A percentile compares a stretch with the other conserved stretches of the same genome.
These are phyloP conservation scores for Hevea brasiliensis DNA, from an alignment of 345 rosid species.

Conservation along the genomic window DNA sequence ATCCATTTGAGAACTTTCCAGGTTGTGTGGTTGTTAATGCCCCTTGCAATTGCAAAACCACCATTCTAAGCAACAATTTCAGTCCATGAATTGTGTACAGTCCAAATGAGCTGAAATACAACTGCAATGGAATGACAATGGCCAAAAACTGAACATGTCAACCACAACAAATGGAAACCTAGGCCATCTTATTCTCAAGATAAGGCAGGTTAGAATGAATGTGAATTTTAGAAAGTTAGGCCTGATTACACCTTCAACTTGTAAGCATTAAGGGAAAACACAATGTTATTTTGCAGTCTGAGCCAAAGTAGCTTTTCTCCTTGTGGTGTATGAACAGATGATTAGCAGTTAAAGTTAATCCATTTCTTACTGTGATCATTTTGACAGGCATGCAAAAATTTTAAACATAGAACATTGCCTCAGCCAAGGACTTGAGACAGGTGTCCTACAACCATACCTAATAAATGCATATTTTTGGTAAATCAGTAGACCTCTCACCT, in stretches of 20 bases:
- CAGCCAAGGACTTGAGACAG: not conserved
- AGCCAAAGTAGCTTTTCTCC: not conserved
- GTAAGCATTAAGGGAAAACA: not conserved
- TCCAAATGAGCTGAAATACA: no score
- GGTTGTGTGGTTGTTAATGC: no score
- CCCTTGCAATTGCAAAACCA: no score
- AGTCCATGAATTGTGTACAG: no score
- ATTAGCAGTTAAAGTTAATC: not conserved
- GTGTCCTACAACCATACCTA: not conserved
- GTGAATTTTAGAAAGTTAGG: not conserved
- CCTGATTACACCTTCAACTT: not conserved
- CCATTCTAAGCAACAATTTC: no score
- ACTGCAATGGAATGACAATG: no score
- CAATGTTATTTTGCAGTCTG: not conserved
- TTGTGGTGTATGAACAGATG: not conserved
- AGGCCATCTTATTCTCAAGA: not conserved
- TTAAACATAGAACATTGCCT: not conserved
- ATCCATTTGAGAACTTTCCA: no score
- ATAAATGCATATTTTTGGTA: not conserved
- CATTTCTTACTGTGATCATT: not conserved
- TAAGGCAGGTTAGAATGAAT: not conserved
- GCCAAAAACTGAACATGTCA: no score
- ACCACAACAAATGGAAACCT: not conserved
- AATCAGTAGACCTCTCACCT: conserved; percentile 57
- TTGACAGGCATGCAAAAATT: not conserved